Conservation (phyloP, 805 yeast species). For the Grigorovia jiainica region DNA sequence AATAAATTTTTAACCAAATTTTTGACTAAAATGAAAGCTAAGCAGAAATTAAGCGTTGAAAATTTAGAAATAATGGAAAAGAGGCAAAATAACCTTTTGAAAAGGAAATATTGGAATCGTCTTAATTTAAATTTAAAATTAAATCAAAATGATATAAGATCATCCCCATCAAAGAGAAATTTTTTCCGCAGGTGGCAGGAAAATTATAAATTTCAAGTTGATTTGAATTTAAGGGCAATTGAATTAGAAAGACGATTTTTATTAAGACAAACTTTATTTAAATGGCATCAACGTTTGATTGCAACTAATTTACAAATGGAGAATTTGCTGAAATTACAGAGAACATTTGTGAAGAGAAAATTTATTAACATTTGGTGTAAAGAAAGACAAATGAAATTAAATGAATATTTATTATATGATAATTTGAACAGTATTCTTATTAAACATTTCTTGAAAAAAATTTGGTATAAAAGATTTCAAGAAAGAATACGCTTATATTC, state of each 20-base stretch:
- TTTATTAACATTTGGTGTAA: background rate
- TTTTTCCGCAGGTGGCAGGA: background rate
- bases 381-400: background rate
- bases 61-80: background rate
- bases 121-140: background rate
- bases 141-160: too few species aligned
- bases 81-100: background rate
- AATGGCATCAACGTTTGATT: background rate
- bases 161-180: background rate
- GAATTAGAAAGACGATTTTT: too few species aligned
- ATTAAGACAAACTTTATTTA: background rate
- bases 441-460: slow-evolving; percentile 8
- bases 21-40: slow-evolving; percentile 7
- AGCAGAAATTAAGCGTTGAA: background rate
- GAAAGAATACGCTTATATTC: slow-evolving; percentile 4
- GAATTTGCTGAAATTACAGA: background rate
- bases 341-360: background rate
- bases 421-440: slow-evolving; percentile 6
- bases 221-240: too few species aligned
- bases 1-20: slow-evolving; percentile 15
- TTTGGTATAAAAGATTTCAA: slow-evolving; percentile 16
- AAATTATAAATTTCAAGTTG: too few species aligned
- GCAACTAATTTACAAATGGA: background rate
- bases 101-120: background rate
- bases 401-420: slow-evolving; percentile 6